Conservation (phyloP, 2,329 filamentous ascomycete species). For the Pseudofabraea citricarpa region DNA sequence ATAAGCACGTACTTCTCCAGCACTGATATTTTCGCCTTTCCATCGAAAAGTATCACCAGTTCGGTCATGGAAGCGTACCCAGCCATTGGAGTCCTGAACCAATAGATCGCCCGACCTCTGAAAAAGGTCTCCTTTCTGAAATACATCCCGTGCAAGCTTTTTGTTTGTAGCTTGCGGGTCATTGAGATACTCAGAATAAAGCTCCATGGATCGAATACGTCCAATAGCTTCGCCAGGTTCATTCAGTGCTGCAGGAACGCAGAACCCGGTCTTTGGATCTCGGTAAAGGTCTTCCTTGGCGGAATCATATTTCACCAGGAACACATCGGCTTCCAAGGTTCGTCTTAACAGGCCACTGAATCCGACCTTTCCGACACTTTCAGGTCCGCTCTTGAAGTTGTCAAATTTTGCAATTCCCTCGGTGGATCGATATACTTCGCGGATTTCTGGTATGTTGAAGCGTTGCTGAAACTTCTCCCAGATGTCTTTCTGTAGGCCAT, state of each 20-base stretch:
- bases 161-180: conserved; percentile 37
- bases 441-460: conserved; percentile 38
- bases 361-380: conserved; percentile 37
- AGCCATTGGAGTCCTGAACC: conserved; percentile 33
- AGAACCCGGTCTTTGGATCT: conserved; percentile 35
- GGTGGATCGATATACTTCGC: conserved; percentile 42
- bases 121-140: conserved; percentile 39
- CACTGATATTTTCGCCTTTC: conserved; percentile 44
- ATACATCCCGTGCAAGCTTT: conserved; percentile 38
- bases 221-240: conserved; percentile 41
- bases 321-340: conserved; percentile 34
- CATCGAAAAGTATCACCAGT: conserved; percentile 50
- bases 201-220: conserved; percentile 32
- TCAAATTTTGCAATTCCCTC: conserved; percentile 41
- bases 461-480: conserved; percentile 40
- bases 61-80: conserved; percentile 41
- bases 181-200: conserved; percentile 36
- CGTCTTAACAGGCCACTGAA: conserved; percentile 36
- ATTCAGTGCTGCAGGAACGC: conserved; percentile 29
- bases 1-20: conserved; percentile 39
- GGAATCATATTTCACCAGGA: conserved; percentile 34
- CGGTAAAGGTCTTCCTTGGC: not conserved
- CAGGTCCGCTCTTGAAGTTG: conserved; percentile 35
- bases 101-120: conserved; percentile 40
- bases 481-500: conserved; percentile 41